A percentile compares a stretch with the other conserved stretches of the same genome.
phyloP scores from a whole-genome alignment of 495 filamentous ascomycete species.

The Hyaloscypha finlandica region DNA sequence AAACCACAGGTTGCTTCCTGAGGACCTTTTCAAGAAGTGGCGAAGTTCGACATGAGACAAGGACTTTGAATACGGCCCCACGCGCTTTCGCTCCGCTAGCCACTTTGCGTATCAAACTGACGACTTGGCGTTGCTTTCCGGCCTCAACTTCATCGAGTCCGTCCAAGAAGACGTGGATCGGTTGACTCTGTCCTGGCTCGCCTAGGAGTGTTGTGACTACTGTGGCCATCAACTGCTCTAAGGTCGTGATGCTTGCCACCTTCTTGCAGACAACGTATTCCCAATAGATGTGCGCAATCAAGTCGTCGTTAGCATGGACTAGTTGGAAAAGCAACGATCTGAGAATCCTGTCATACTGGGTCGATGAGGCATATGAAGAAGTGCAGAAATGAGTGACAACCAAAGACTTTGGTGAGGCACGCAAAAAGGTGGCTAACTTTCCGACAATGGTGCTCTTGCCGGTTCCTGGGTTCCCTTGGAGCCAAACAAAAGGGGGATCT shows the following conservation, averaged over 20 bases:
- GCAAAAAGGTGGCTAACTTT: conserved; percentile 32
- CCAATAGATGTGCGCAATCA: conserved; percentile 34
- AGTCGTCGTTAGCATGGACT: conserved; percentile 26
- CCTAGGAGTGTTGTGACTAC: conserved; percentile 14
- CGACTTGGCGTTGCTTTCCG: conserved; percentile 32
- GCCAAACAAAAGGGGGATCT: conserved; percentile 28
- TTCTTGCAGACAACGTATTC: conserved; percentile 28
- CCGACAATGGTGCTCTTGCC: conserved; percentile 38
- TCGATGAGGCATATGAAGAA: conserved; percentile 35
- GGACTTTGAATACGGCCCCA: conserved; percentile 29
- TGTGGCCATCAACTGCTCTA: conserved; percentile 31
- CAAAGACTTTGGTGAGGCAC: conserved; percentile 5
- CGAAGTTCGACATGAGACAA: conserved; percentile 30
- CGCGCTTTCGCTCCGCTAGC: neutral
- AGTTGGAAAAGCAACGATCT: conserved; percentile 36
- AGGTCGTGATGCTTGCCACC: conserved; percentile 9
- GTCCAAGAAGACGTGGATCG: conserved; percentile 33
- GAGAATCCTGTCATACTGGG: conserved; percentile 35
- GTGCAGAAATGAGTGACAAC: conserved; percentile 36
- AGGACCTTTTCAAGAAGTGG: conserved; percentile 10
- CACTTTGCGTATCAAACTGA: conserved; percentile 31
- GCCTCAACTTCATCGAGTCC: conserved; percentile 36
- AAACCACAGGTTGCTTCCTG: conserved; percentile 26
- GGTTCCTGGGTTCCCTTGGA: conserved; percentile 36
- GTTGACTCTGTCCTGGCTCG: conserved; percentile 14